These are phyloP conservation scores for Arctium minus DNA, from an alignment of 129 eudicot species.

Conservation along the genomic window DNA sequence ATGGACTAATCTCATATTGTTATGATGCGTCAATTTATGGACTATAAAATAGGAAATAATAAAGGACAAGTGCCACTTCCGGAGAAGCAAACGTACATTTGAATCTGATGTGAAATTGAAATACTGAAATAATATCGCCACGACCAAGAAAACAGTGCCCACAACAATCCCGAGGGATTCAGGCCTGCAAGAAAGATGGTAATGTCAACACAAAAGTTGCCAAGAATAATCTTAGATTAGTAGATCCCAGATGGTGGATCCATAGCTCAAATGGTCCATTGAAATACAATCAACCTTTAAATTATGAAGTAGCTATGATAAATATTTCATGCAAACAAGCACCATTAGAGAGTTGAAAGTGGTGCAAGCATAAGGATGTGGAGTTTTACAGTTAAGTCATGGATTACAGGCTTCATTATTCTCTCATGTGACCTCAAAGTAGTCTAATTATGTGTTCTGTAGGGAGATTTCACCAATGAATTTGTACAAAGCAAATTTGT, in stretches of 20 bases:
- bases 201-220: neutral
- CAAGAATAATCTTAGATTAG: neutral
- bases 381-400: neutral
- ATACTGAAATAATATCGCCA: conserved; percentile 77
- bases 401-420: neutral
- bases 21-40: neutral
- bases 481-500: neutral
- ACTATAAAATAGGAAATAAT: neutral
- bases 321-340: neutral
- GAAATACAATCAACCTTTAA: neutral
- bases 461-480: neutral
- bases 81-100: conserved; percentile 44
- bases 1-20: neutral
- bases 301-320: neutral
- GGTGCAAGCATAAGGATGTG: neutral
- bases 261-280: neutral
- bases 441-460: neutral
- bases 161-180: conserved; percentile 91
- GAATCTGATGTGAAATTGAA: conserved; percentile 90
- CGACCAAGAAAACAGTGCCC: conserved; percentile 81
- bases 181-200: conserved; percentile 66
- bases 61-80: conserved; percentile 10
- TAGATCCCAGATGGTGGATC: neutral
- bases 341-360: neutral
- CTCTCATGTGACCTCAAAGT: neutral